These are phyloP conservation scores for Xylaria sp. DNA, from an alignment of 2,329 filamentous ascomycete genomes.

Conservation along the genomic window DNA sequence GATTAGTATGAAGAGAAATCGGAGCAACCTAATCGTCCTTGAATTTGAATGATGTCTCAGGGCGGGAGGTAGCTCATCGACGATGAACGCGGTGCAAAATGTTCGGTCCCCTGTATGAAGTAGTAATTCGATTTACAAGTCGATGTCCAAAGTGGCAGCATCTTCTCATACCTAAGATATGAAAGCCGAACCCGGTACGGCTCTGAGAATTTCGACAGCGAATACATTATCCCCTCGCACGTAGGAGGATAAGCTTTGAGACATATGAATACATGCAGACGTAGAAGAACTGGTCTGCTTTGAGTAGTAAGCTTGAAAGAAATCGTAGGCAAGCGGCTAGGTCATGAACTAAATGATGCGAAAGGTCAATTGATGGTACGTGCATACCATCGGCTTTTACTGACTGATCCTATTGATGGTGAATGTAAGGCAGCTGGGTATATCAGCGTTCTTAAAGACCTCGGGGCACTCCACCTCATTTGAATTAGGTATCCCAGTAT, in stretches of 20 bases:
- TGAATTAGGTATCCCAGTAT: neutral
- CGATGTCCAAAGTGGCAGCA: no score
- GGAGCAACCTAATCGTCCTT: neutral
- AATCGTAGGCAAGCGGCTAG: neutral
- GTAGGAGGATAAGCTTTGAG: neutral
- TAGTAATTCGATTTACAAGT: no score
- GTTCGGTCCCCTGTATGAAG: no score
- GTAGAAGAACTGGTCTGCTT: neutral
- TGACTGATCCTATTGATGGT: neutral
- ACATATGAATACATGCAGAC: neutral
- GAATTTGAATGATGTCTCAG: neutral
- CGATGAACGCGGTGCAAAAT: no score
- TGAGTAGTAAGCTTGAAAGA: neutral
- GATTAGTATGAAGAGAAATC: neutral
- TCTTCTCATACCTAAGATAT: no score
- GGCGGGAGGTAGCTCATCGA: no score
- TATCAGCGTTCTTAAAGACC: neutral
- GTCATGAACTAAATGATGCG: neutral
- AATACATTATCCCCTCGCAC: neutral
- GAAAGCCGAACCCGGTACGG: no score
- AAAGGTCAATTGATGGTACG: neutral
- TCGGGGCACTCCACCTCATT: neutral
- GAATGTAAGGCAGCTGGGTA: neutral
- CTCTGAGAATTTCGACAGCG: neutral
- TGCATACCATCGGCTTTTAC: neutral